These are phyloP conservation scores for Boletus sp. DNA, from an alignment of 768 basidiomycete species.

Conservation along the genomic window DNA sequence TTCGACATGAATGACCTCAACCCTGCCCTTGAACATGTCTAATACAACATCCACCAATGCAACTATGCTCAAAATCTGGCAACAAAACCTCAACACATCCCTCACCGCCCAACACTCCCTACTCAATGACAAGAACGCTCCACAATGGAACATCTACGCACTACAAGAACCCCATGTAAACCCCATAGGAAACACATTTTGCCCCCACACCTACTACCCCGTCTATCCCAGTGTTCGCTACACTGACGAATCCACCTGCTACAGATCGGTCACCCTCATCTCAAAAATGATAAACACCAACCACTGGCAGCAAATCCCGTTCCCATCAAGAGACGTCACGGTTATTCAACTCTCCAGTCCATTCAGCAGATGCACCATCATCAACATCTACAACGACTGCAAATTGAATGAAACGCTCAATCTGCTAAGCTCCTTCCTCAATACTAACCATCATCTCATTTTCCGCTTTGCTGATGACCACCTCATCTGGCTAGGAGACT, in stretches of 20 bases:
- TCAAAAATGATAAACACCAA: neutral
- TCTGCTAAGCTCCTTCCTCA: neutral
- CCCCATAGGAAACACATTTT: neutral
- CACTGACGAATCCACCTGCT: neutral
- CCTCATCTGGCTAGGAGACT: conserved; percentile 24
- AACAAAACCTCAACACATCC: neutral
- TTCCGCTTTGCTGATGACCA: conserved; percentile 6
- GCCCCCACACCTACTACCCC: neutral
- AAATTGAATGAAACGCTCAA: neutral
- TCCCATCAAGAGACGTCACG: neutral
- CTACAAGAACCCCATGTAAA: neutral
- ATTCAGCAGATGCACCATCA: too few relatives aligned
- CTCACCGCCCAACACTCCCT: neutral
- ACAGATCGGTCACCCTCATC: neutral
- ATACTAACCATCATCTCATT: neutral
- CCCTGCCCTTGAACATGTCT: too few relatives aligned
- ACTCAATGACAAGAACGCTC: neutral
- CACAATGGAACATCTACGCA: neutral
- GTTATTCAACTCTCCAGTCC: neutral
- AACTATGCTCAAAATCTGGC: neutral
- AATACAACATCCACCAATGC: too few relatives aligned
- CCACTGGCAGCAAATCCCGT: conserved; percentile 2
- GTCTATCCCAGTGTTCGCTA: neutral
- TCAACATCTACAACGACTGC: conserved; percentile 15
- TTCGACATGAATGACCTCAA: too few relatives aligned